Percentiles rank a stretch among this genome's conserved stretches.
These are phyloP conservation scores for Microdochium nivale DNA, from an alignment of 2,329 filamentous ascomycete species.

Conservation along the genomic window DNA sequence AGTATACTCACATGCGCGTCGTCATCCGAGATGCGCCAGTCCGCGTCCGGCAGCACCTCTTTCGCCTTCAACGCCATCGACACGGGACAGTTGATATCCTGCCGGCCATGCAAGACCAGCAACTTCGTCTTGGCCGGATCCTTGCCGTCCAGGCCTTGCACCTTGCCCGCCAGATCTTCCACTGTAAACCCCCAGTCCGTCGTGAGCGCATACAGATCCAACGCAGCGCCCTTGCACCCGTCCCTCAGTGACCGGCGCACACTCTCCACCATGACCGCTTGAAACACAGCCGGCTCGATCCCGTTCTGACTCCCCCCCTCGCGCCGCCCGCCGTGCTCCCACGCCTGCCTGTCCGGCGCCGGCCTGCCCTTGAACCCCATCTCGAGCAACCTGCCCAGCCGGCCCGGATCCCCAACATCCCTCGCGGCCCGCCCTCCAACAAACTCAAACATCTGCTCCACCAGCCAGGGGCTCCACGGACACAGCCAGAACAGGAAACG, in stretches of 20 bases:
- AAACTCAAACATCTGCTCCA: slow-evolving; percentile 5
- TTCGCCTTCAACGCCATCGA: slow-evolving; percentile 12
- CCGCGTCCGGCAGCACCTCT: slow-evolving; percentile 7
- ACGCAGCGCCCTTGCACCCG: slow-evolving; percentile 5
- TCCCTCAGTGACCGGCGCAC: slow-evolving; percentile 1
- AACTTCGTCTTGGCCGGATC: slow-evolving; percentile 6
- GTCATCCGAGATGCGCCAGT: slow-evolving; percentile 7
- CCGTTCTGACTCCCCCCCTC: background rate
- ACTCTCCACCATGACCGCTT: slow-evolving; percentile 3
- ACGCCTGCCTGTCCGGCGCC: slow-evolving; percentile 2
- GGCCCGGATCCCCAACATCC: slow-evolving; percentile 2
- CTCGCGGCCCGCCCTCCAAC: slow-evolving; percentile 3
- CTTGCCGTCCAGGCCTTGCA: background rate
- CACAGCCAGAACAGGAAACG: slow-evolving; percentile 8
- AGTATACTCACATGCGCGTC: slow-evolving; percentile 12
- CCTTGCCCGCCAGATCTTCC: slow-evolving; percentile 5
- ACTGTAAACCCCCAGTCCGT: slow-evolving; percentile 13
- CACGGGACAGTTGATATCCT: slow-evolving; percentile 13
- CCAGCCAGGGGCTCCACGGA: slow-evolving; percentile 8
- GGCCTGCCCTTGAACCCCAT: background rate
- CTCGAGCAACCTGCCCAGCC: slow-evolving; percentile 1
- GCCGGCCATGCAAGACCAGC: slow-evolving; percentile 12
- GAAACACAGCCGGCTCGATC: background rate
- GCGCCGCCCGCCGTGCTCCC: background rate
- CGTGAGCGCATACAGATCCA: slow-evolving; percentile 6